Percentiles rank a stretch among this genome's conserved stretches.
These are phyloP conservation scores for Lantana camara DNA, from an alignment of 257 asterid genomes.

Conservation along the genomic window DNA sequence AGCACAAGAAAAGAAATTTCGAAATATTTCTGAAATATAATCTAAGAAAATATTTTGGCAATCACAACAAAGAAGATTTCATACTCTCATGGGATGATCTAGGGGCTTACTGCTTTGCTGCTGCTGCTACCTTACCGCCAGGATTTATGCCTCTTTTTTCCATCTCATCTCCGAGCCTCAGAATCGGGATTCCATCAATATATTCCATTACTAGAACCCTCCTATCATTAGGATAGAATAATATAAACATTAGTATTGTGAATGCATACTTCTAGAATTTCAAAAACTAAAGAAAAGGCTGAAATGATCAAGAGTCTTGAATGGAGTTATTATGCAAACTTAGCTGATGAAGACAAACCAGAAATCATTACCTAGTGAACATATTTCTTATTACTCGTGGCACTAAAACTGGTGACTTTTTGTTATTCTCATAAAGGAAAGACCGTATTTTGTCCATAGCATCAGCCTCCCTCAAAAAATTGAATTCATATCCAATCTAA, in stretches of 20 bases:
- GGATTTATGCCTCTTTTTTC: constrained; percentile 94
- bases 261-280: constrained; percentile 2
- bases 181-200: constrained; percentile 89
- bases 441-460: constrained; percentile 86
- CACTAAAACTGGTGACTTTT: constrained; percentile 73
- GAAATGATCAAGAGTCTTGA: constrained; percentile 17
- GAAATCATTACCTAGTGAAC: constrained; percentile 63
- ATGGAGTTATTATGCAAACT: constrained; percentile 15
- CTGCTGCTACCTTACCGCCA: constrained; percentile 82
- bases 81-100: constrained; percentile 48
- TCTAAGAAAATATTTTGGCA: too few relatives aligned
- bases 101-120: constrained; percentile 95
- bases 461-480: constrained; percentile 90
- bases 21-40: background rate
- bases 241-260: constrained; percentile 13
- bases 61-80: constrained; percentile 32
- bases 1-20: constrained; percentile 18
- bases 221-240: constrained; percentile 48
- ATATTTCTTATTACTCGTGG: constrained; percentile 66
- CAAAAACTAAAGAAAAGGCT: background rate
- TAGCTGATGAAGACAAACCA: constrained; percentile 18
- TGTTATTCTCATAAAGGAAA: constrained; percentile 71
- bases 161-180: constrained; percentile 93
- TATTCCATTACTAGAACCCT: constrained; percentile 93
- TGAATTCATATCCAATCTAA: constrained; percentile 92